A percentile compares a stretch with the other conserved stretches of the same genome.
These are phyloP conservation scores for Auricularia cornea DNA, from an alignment of 768 basidiomycete species.

Conservation along the genomic window DNA sequence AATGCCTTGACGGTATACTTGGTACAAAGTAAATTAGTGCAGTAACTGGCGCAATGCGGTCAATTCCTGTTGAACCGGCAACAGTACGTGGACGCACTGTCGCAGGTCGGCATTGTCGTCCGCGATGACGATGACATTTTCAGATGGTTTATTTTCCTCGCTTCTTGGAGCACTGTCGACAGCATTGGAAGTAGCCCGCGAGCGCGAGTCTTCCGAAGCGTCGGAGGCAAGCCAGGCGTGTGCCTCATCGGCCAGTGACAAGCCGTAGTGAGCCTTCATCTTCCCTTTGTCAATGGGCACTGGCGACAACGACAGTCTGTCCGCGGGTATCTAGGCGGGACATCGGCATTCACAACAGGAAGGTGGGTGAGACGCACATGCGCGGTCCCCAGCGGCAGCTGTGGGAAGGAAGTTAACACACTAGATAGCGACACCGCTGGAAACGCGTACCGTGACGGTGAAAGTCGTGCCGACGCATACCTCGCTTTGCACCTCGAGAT, in stretches of 20 bases:
- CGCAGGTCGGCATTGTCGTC: neutral
- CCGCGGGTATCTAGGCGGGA: neutral
- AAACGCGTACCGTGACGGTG: neutral
- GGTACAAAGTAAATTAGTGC: neutral
- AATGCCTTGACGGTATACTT: neutral
- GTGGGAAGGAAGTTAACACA: neutral
- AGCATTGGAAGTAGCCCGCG: neutral
- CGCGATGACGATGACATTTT: neutral
- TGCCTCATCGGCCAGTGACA: too few relatives aligned
- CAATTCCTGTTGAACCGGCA: neutral
- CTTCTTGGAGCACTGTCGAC: neutral
- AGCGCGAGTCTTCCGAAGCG: neutral
- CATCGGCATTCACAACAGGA: neutral
- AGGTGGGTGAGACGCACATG: neutral
- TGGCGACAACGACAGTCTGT: neutral
- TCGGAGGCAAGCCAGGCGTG: too few relatives aligned
- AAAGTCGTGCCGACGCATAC: neutral
- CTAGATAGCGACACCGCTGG: neutral
- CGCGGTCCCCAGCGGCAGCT: neutral
- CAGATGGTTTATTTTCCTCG: too few relatives aligned
- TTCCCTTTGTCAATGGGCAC: too few relatives aligned
- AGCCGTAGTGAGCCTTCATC: too few relatives aligned
- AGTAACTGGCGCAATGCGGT: neutral
- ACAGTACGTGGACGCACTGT: neutral
- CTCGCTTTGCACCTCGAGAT: neutral